Base-by-base conservation (phyloP, 371 early-diverging fungal species). In the Rhizopus microsporus region DNA sequence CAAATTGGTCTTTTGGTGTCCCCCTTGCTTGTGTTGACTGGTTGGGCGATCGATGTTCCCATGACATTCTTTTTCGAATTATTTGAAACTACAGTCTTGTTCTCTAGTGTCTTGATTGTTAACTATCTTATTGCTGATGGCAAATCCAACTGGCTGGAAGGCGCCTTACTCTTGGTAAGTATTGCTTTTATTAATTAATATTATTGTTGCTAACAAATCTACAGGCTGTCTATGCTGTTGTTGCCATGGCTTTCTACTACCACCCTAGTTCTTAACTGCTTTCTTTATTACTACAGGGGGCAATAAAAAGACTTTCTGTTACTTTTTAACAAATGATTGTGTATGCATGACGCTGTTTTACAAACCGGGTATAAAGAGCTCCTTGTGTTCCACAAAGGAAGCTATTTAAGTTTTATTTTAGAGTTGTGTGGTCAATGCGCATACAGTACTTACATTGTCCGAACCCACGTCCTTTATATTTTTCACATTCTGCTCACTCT, bases 1-100 rank as follows among this genome's bases (percentile, higher is more conserved):
- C 95, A 96, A 70, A 93, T 96, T 51, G 90, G 93, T 4, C 77
- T 96, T 35, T 82, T 94, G 34, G 93, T 94, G 7, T 89, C 91
- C 13, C 97, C 96, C 6, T 63, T 94, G 29, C 67, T 90, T 48
- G 93, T 93, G 40, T 75, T 95, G 52, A 71, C 88, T 6, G 95
- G 96, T 5, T 96, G 97, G 95, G 79, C 85, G 51, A 89, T 93
- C 52, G 63, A 52, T 51, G 75, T 85, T 56, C 86, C 83, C 4
- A 83, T 95, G 83, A 88, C 88, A 12, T 76, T 96, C 35, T 86
- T 82, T 65, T 95, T 96, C 62, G 80, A 86, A 35, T 73, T 83
- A 30, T 92, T 94, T 69, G 93, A 94, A 67, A 91, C 92, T 3
- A 82, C 83, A 5, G 85, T 94, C 4, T 61, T 94, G 57, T 93